These are phyloP conservation scores for Leccinum imitatum DNA, from an alignment of 768 basidiomycete genomes.

Conservation along the genomic window DNA sequence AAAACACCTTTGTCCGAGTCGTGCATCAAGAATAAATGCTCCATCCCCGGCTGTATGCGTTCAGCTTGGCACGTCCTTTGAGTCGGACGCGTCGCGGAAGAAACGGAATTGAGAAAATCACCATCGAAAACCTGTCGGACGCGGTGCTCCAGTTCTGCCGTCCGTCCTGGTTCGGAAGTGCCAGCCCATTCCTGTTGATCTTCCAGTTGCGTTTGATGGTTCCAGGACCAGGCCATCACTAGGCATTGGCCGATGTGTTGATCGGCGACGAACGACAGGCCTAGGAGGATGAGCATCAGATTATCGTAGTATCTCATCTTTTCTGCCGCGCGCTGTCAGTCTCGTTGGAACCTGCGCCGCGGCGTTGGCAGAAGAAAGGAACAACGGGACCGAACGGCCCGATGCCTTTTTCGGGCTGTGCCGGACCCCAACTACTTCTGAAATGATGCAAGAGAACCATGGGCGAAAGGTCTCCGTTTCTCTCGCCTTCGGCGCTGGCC, in stretches of 20 bases:
- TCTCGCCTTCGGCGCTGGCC: neutral
- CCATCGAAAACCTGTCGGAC: neutral
- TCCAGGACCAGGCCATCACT: conserved; percentile 1
- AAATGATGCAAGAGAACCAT: neutral
- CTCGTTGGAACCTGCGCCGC: neutral
- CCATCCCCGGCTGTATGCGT: conserved; percentile 18
- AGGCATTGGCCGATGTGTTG: neutral
- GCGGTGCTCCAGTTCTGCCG: neutral
- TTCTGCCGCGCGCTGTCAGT: neutral
- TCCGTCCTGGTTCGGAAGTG: neutral
- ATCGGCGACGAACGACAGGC: neutral
- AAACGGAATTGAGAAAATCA: neutral
- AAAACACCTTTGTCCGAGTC: conserved; percentile 7
- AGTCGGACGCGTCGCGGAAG: neutral
- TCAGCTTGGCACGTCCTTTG: neutral
- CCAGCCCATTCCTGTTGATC: neutral
- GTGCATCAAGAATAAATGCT: conserved; percentile 13
- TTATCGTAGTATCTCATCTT: neutral
- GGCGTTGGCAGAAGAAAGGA: neutral
- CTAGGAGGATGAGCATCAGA: neutral
- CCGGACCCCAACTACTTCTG: neutral
- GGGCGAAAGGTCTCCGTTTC: neutral
- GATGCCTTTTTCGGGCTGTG: neutral
- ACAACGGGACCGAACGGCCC: neutral
- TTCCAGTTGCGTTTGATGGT: neutral